Percentiles rank a stretch among this genome's conserved stretches.
These are phyloP conservation scores for Hanseniaspora valbyensis DNA, from an alignment of 805 yeast species.

Conservation along the genomic window DNA sequence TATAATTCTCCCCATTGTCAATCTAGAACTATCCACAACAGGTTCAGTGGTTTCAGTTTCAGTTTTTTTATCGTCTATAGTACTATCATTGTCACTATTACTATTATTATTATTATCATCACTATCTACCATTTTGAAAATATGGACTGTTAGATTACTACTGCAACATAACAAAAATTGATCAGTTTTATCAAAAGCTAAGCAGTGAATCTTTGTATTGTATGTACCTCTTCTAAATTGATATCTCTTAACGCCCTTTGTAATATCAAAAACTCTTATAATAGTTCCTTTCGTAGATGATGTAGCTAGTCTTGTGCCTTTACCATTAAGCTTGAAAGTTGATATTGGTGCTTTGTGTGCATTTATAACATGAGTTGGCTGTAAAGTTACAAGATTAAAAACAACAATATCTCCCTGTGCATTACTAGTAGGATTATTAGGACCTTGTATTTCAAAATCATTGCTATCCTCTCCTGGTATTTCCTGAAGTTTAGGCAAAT, in stretches of 20 bases:
- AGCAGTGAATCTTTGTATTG: constrained; percentile 65
- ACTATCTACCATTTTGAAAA: constrained; percentile 50
- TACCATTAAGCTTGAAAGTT: constrained; percentile 49
- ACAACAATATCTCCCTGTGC: constrained; percentile 57
- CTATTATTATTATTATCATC: constrained; percentile 20
- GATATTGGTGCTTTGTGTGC: constrained; percentile 66
- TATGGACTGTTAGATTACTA: constrained; percentile 85
- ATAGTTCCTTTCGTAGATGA: constrained; percentile 73
- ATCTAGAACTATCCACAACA: constrained; percentile 55
- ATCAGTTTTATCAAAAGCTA: constrained; percentile 63
- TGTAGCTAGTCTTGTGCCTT: constrained; percentile 59
- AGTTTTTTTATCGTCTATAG: constrained; percentile 18
- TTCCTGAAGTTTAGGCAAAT: constrained; percentile 1
- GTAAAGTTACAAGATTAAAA: constrained; percentile 49
- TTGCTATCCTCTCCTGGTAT: constrained; percentile 6
- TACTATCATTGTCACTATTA: constrained; percentile 6
- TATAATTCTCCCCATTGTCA: constrained; percentile 63
- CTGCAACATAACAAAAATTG: constrained; percentile 70
- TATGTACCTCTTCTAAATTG: constrained; percentile 78
- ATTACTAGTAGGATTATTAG: constrained; percentile 16
- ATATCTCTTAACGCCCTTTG: constrained; percentile 49
- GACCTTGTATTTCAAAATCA: constrained; percentile 12
- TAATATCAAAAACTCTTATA: constrained; percentile 53
- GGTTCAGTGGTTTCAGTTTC: constrained; percentile 41
- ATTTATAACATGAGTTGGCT: constrained; percentile 57